phyloP scores from a whole-genome alignment of 371 early-diverging fungal genomes.

The Mucor ambiguus region DNA sequence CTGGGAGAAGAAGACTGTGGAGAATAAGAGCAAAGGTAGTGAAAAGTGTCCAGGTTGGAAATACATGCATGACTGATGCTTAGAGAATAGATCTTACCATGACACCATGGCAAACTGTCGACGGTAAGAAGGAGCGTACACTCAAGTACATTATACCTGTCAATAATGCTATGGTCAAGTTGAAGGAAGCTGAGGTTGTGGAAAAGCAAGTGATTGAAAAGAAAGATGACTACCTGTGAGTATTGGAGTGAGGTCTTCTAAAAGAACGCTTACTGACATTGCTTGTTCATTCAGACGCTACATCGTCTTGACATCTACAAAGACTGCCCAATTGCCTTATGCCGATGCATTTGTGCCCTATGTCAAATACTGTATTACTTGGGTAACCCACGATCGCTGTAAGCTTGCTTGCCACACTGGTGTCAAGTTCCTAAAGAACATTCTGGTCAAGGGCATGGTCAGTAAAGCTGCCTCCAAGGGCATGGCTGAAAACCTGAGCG shows the following conservation, averaged over 20 bases:
- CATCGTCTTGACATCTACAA: conserved; percentile 47
- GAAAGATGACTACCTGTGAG: conserved; percentile 55
- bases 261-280: conserved; percentile 11
- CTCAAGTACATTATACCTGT: conserved; percentile 57
- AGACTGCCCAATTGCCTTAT: conserved; percentile 57
- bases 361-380: conserved; percentile 60
- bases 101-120: conserved; percentile 44
- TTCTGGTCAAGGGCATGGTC: conserved; percentile 56
- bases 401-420: conserved; percentile 55
- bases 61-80: not conserved
- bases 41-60: not conserved
- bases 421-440: conserved; percentile 59
- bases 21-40: conserved; percentile 47
- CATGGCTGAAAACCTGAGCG: conserved; percentile 38
- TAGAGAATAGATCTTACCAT: conserved; percentile 35
- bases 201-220: conserved; percentile 55
- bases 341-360: conserved; percentile 64
- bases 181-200: conserved; percentile 55
- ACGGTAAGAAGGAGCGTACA: conserved; percentile 41
- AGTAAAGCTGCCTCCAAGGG: conserved; percentile 50
- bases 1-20: conserved; percentile 53
- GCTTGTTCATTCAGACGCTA: conserved; percentile 34
- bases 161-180: conserved; percentile 53
- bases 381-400: conserved; percentile 42
- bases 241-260: not conserved